Percentiles rank a stretch among this genome's conserved stretches.
phyloP scores from a whole-genome alignment of 2,329 filamentous ascomycete genomes.

The Thielaviopsis populi region DNA sequence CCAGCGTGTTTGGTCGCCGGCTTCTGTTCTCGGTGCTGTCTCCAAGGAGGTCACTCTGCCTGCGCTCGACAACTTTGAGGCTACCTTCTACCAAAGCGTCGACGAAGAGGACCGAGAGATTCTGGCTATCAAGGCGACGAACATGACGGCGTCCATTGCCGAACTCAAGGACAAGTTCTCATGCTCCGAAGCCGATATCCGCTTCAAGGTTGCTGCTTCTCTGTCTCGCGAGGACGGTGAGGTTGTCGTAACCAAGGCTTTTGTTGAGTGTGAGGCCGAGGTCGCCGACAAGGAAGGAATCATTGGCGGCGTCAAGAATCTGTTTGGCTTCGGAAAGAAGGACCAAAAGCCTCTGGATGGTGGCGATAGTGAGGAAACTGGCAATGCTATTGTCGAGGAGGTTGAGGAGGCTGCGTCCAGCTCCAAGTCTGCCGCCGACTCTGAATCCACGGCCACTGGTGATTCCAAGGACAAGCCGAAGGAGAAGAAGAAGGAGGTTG shows the following conservation, averaged over 20 bases:
- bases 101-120: constrained; percentile 43
- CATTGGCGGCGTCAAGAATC: constrained; percentile 87
- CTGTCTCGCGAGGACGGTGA: constrained; percentile 61
- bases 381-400: constrained; percentile 19
- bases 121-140: constrained; percentile 57
- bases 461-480: constrained; percentile 35
- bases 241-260: constrained; percentile 61
- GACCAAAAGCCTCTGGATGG: constrained; percentile 58
- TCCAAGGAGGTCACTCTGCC: constrained; percentile 75
- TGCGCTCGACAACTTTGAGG: constrained; percentile 65
- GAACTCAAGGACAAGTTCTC: constrained; percentile 64
- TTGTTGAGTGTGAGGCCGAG: constrained; percentile 73
- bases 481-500: constrained; percentile 44
- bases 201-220: constrained; percentile 62
- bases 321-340: constrained; percentile 89
- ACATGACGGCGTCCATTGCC: constrained; percentile 70
- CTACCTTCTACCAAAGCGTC: constrained; percentile 65
- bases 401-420: constrained; percentile 24
- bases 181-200: constrained; percentile 62
- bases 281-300: constrained; percentile 59
- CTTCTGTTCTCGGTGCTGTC: constrained; percentile 57
- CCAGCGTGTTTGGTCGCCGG: constrained; percentile 70
- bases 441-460: constrained; percentile 35
- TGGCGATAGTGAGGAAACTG: constrained; percentile 41
- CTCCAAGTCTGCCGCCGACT: constrained; percentile 20